These are phyloP conservation scores for Glycyrrhiza uralensis DNA, from an alignment of 306 rosid species.

Conservation along the genomic window DNA sequence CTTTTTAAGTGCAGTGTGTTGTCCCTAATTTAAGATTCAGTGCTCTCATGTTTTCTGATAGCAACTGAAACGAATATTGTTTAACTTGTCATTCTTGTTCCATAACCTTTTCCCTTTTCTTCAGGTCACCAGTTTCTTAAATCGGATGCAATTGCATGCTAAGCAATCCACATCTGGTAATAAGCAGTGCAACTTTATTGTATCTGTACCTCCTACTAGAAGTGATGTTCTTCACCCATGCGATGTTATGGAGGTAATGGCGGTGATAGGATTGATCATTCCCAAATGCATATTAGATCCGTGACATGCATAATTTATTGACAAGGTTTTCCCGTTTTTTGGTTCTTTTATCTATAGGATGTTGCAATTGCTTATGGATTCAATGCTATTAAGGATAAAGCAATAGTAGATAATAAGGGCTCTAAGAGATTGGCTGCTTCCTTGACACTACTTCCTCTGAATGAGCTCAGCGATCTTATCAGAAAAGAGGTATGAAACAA, in stretches of 20 bases:
- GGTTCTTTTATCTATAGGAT: conserved; percentile 48
- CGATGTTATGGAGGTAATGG: conserved; percentile 88
- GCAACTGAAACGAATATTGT: not conserved
- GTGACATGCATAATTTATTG: conserved; percentile 13
- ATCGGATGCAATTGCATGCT: conserved; percentile 80
- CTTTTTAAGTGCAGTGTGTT: not conserved
- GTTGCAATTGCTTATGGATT: conserved; percentile 93
- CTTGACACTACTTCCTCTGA: conserved; percentile 68
- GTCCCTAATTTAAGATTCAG: conserved; percentile 4
- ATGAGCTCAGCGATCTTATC: conserved; percentile 75
- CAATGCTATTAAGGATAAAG: conserved; percentile 76
- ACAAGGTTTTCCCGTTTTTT: conserved; percentile 1
- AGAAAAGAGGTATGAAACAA: conserved; percentile 62
- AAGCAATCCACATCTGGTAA: conserved; percentile 42
- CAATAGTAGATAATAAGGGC: conserved; percentile 73
- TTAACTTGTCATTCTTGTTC: conserved; percentile 3
- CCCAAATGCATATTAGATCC: not conserved
- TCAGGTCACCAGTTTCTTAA: conserved; percentile 76
- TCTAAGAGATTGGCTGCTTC: conserved; percentile 68
- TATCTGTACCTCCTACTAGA: conserved; percentile 86
- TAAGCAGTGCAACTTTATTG: conserved; percentile 36
- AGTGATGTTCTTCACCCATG: conserved; percentile 96
- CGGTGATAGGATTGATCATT: not conserved
- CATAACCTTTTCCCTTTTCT: not conserved
- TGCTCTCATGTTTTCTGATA: conserved; percentile 2